Evolutionary conservation across 148 eudicot genomes (phyloP).

Genomic region (Heliosperma pusillum): DNA sequence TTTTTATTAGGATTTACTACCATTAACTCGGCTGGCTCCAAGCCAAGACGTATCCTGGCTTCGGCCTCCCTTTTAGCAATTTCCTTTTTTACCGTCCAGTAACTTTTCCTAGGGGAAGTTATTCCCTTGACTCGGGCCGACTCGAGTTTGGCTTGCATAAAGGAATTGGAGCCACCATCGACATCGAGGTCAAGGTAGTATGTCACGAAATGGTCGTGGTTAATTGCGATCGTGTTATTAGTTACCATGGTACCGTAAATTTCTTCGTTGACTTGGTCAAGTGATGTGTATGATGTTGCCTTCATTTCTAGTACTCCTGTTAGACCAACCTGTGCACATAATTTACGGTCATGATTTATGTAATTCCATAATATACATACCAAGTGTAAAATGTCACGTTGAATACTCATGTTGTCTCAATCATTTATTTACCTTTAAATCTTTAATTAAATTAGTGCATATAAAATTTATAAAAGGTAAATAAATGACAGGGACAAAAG

Average conservation of each 20-base stretch:
- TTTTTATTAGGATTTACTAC: slow-evolving; percentile 56
- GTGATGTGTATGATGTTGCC: slow-evolving; percentile 46
- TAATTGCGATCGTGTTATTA: slow-evolving; percentile 45
- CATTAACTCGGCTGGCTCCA: slow-evolving; percentile 37
- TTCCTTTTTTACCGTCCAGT: slow-evolving; percentile 54
- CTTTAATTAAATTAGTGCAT: too few relatives aligned
- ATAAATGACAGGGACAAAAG: neutral
- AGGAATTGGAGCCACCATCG: slow-evolving; percentile 43
- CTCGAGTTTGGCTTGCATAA: slow-evolving; percentile 35
- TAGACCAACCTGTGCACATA: slow-evolving; percentile 52
- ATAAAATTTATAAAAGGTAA: neutral
- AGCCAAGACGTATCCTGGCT: slow-evolving; percentile 42
- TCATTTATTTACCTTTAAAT: too few relatives aligned
- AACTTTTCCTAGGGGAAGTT: slow-evolving; percentile 56
- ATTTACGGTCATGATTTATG: neutral
- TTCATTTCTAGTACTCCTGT: slow-evolving; percentile 76
- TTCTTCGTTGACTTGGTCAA: slow-evolving; percentile 25
- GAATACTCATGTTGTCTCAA: too few relatives aligned
- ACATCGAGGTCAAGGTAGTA: slow-evolving; percentile 61
- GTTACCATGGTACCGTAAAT: slow-evolving; percentile 60
- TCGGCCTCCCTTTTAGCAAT: slow-evolving; percentile 41
- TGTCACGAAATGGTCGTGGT: slow-evolving; percentile 83
- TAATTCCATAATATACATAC: too few relatives aligned
- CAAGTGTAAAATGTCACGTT: too few relatives aligned
- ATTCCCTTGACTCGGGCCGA: slow-evolving; percentile 18